phyloP scores from a whole-genome alignment of 1,284 basidiomycete species.

The Sutorius eximius region DNA sequence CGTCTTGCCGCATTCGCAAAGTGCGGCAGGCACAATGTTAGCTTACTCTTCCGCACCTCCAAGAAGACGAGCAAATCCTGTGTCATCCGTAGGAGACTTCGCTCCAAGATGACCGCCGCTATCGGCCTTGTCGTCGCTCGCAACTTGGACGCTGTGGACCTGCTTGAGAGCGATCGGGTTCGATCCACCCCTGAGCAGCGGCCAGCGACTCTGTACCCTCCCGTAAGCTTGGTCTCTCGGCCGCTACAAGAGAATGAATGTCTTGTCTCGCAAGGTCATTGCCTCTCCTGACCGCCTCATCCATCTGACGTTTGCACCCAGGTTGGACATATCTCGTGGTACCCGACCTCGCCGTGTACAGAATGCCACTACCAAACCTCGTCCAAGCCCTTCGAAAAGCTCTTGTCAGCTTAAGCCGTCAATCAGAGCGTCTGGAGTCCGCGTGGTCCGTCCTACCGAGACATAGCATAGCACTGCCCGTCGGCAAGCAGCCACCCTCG shows the following conservation, averaged over 20 bases:
- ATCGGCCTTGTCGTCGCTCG: conserved; percentile 27
- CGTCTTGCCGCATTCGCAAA: conserved; percentile 7
- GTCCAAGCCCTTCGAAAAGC: conserved; percentile 25
- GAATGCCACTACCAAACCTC: conserved; percentile 24
- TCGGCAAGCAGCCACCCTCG: neutral
- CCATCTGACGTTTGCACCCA: conserved; percentile 10
- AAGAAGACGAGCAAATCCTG: conserved; percentile 34
- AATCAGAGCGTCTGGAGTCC: conserved; percentile 14
- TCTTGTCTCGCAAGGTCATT: conserved; percentile 21
- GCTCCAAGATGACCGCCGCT: conserved; percentile 27
- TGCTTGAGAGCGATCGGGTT: neutral
- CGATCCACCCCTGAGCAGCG: neutral
- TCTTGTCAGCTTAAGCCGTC: conserved; percentile 11
- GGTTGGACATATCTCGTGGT: conserved; percentile 34
- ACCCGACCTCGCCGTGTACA: conserved; percentile 28
- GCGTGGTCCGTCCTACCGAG: conserved; percentile 9
- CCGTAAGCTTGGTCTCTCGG: conserved; percentile 4
- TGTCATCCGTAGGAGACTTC: conserved; percentile 26
- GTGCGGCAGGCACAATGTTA: conserved; percentile 12
- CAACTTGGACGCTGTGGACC: conserved; percentile 12
- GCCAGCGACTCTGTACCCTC: neutral
- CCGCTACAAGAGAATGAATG: conserved; percentile 1
- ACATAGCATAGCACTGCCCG: neutral
- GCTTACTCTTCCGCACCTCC: conserved; percentile 23
- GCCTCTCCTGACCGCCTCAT: neutral